Conservation (phyloP, 2,329 filamentous ascomycete species). For the Botrytis fragariae region DNA sequence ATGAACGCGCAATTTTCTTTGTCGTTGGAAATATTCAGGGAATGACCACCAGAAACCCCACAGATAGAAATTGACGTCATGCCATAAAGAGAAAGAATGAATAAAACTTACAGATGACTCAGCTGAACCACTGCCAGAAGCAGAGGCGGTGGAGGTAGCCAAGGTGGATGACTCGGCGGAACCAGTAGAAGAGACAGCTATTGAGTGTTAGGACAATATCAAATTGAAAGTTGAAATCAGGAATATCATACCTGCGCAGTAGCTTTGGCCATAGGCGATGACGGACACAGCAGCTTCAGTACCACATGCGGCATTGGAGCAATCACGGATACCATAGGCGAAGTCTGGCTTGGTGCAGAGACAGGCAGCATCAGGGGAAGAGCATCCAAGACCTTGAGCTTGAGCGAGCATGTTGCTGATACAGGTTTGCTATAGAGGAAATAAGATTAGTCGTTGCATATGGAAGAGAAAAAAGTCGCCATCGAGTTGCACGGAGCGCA, state of each 20-base stretch:
- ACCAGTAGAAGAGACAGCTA: slow-evolving; percentile 3
- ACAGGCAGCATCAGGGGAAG: slow-evolving; percentile 40
- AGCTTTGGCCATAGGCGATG: slow-evolving; percentile 34
- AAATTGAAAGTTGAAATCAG: background rate
- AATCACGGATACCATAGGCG: slow-evolving; percentile 48
- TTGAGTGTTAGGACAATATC: background rate
- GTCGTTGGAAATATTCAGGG: background rate
- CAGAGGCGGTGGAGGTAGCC: slow-evolving; percentile 14
- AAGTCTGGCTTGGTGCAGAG: slow-evolving; percentile 47
- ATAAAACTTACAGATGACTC: slow-evolving; percentile 15
- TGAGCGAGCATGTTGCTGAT: slow-evolving; percentile 47
- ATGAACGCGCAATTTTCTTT: background rate
- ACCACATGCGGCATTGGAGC: slow-evolving; percentile 44
- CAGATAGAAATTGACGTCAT: slow-evolving; percentile 1
- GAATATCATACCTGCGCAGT: slow-evolving; percentile 33
- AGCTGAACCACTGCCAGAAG: slow-evolving; percentile 3
- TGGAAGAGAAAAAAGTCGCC: background rate
- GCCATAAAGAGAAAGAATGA: background rate
- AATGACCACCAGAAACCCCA: background rate
- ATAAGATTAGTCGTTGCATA: slow-evolving; percentile 24
- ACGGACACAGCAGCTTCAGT: slow-evolving; percentile 30
- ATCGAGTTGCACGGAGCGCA: background rate
- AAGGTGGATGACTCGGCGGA: slow-evolving; percentile 21
- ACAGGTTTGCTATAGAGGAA: slow-evolving; percentile 39
- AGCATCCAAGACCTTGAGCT: slow-evolving; percentile 44